Evolutionary conservation across 768 basidiomycete genomes (phyloP).

Genomic region (Macrolepiota albuminosa): DNA sequence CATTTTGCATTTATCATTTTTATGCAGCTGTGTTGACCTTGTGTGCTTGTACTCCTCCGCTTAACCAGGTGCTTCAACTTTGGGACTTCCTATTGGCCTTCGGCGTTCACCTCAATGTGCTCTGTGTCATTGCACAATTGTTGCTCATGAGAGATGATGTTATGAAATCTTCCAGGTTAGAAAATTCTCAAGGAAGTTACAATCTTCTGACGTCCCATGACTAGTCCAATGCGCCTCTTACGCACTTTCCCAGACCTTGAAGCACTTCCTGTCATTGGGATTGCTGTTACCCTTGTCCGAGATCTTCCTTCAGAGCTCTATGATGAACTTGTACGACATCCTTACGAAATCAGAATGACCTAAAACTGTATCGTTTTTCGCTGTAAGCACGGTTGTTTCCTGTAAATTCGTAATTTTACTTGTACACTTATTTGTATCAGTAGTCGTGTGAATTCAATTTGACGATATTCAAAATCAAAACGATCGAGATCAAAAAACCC

Average conservation of each 20-base stretch:
- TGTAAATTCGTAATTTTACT: slow-evolving; percentile 1
- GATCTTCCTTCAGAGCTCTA: slow-evolving; percentile 86
- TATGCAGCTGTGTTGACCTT: slow-evolving; percentile 81
- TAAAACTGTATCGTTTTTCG: background rate
- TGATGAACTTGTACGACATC: slow-evolving; percentile 85
- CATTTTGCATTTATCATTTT: slow-evolving; percentile 1
- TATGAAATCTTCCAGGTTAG: slow-evolving; percentile 81
- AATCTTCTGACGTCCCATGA: slow-evolving; percentile 1
- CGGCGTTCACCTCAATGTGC: slow-evolving; percentile 92
- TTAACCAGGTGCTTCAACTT: slow-evolving; percentile 89
- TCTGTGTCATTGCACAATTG: slow-evolving; percentile 96
- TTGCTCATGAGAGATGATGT: slow-evolving; percentile 87
- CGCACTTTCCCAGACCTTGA: slow-evolving; percentile 92
- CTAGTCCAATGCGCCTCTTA: slow-evolving; percentile 89
- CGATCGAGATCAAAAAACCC: slow-evolving; percentile 1
- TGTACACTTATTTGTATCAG: slow-evolving; percentile 2
- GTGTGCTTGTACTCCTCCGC: slow-evolving; percentile 94
- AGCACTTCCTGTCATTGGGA: slow-evolving; percentile 81
- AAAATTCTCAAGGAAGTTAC: background rate
- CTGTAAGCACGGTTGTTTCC: slow-evolving; percentile 1
- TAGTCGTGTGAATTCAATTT: slow-evolving; percentile 14
- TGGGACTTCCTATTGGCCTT: slow-evolving; percentile 99
- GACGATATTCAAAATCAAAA: slow-evolving; percentile 16
- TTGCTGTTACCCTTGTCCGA: slow-evolving; percentile 90
- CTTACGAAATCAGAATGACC: slow-evolving; percentile 50